Base-by-base conservation (phyloP, 2,329 filamentous ascomycete species). In the Ophiostoma ips region DNA sequence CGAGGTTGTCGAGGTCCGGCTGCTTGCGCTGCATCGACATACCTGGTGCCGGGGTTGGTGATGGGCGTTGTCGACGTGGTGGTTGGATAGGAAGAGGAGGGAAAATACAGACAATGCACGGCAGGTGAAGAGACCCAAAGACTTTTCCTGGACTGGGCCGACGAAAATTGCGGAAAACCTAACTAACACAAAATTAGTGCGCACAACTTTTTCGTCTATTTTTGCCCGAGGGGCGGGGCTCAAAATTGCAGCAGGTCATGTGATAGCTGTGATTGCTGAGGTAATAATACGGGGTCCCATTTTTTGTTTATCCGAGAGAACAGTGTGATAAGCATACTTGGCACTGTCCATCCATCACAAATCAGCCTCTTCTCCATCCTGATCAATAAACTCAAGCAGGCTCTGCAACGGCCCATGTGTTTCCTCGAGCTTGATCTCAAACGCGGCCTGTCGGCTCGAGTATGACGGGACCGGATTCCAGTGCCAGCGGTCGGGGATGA, bases 101-200 rank as follows among this genome's bases (percentile, higher is more conserved):
- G 45, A 51, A 47, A 37, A 48, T 16, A 34, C 24, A 37, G 40
- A 15, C 37, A 31, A 49, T 52, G 46, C 41, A 48, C 15, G 43
- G 36, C 36, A 44, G 38, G 18, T 49, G 48, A 49, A 31, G 18
- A 35, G 19, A 37, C 19, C 31, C 31, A 46, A 49, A 51, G 47
- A 51, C 50, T 51, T 51, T 53, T 55, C 49, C 49, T 44, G 11
- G 18, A 24, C 28, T 16, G 33, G 24, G 38, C 40, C 38, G 24
- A 40, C 40, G 33, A 50, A 51, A 56, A 50, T 49, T 53, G 46
- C 35, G 44, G 41, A 48, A 53, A 30, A 49, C 52, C 52, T 51
- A 51, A 52, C 11, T 53, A 53, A n/a, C n/a, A n/a, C n/a, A n/a
- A 52, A 52, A 46, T 51, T 52, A 50, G 55, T 52, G 55, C 55